Evolutionary conservation across 805 yeast species (phyloP), one percentile per base, ranked within the genome.

Genomic region (Cyberlindnera sargentensis): DNA sequence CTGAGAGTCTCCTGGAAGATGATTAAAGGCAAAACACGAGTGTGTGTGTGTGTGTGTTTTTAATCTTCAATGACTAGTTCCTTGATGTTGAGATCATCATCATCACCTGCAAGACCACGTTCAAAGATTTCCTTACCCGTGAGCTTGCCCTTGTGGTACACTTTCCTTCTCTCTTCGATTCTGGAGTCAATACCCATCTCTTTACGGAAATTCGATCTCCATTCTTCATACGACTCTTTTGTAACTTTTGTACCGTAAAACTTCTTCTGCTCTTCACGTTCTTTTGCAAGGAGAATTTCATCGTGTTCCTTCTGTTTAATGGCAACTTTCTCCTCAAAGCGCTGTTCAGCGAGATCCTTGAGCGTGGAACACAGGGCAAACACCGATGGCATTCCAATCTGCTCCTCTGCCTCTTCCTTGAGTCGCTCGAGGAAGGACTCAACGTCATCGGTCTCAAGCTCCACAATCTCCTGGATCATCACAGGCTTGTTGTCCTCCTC

Each of bases 201-300:
- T 45, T 70, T 66, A 45, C 95, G 72, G 63, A 93, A 90, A 41
- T 64, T 68, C 3, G 45, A 43, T 57, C 95, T 72, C 99, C 99
- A 91, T 37, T 62, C 70, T 2, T 61, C 58, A 60, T 76, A 91
- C n/a, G 82, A 71, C 52, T 85, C 95, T 11, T 63, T 65, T 2
- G 97, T 91, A 5, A 91, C 96, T 43, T 84, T 77, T 1, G 98
- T 93, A 31, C 99, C 99, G 34, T 72, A 70, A 65, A 91, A 91
- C 64, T 93, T 93, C 61, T 82, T 82, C 61, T 88, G 95, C 60
- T 89, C 96, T 62, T 82, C 82, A 53, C 70, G 73, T 61, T 93
- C 98, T 49, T 78, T 78, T 24, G 71, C 80, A 41, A 72, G 66
- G 20, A 84, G 64, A 48, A 73, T 75, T 40, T 71, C 68, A 48